Base-by-base conservation (phyloP, 306 rosid genomes). In the Lathyrus oleraceus region DNA sequence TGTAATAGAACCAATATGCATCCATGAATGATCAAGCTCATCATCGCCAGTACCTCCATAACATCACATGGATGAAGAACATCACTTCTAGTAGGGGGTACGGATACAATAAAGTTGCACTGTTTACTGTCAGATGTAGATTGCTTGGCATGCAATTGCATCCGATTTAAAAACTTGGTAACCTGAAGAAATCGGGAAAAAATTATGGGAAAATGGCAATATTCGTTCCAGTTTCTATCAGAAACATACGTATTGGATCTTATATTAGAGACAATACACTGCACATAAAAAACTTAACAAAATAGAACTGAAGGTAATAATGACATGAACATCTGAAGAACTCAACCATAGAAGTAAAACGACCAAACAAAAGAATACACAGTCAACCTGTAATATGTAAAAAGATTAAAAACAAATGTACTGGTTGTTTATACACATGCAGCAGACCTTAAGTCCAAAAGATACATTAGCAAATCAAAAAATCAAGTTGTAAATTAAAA, bases 1-100 rank as follows among this genome's bases (percentile, higher is more conserved):
- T 69, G 23, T 49, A 78, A 45, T 42, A 73, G 20, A 40, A 51
- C 30, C 52, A 67, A 45, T 20, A 17, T 42, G 8, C 42, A 48
- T 27, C 44, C 21, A 35, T 42, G 66, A 68, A 52, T 44, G 43
- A 61, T 36, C 70, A 32, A 44, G 54, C 57, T 6, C 27, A 49
- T 67, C 19, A 61, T 66, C 42, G 66, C 7, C 48, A 48, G 30
- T 69, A 94, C 98, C 98, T 90, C 98, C 98, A 88, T 84, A 69
- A 94, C 89, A 83, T 94, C 97, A 78, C 97, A 90, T 51, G 98
- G 91, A 65, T 94, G 98, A 81, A 94, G 96, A 61, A 94, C 74
- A 20, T 94, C 98, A 81, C 97, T 94, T 82, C 98, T 94, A 44
- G 84, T 79, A 69, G 97, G 97, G 63, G 98, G 98, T 68, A 94